A percentile compares a stretch with the other conserved stretches of the same genome.
These are phyloP conservation scores for Trebouxia sp. DNA, from an alignment of 139 green algal genomes.

Conservation along the genomic window DNA sequence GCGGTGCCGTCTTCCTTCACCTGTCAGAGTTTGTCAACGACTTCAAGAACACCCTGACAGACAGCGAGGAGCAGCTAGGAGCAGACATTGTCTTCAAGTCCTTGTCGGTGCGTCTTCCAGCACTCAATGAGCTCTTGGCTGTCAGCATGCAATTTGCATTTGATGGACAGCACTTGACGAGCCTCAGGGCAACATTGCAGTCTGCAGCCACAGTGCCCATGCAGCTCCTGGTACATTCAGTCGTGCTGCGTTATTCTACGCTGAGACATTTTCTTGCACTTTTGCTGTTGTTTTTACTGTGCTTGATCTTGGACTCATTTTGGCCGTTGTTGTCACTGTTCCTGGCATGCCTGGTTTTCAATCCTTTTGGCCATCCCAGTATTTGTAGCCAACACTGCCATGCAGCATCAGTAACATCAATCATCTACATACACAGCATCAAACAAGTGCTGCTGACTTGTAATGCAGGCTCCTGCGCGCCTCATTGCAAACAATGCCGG, in stretches of 20 bases:
- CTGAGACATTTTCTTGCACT: no score
- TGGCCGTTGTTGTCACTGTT: no score
- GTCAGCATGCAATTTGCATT: neutral
- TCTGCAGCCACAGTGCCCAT: neutral
- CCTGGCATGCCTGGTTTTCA: no score
- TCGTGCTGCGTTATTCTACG: no score
- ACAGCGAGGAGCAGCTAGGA: conserved; percentile 87
- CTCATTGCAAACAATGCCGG: conserved; percentile 92
- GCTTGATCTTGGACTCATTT: no score
- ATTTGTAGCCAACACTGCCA: no score
- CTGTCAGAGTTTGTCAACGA: conserved; percentile 80
- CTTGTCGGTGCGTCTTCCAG: conserved; percentile 36
- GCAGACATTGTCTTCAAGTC: conserved; percentile 95
- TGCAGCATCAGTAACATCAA: no score
- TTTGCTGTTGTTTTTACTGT: no score
- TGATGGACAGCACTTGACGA: neutral
- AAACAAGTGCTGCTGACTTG: neutral
- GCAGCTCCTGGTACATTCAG: no score
- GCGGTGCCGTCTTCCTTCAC: conserved; percentile 94
- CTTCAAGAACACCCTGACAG: conserved; percentile 79
- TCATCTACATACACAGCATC: neutral
- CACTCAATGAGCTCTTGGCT: neutral
- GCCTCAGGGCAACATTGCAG: neutral
- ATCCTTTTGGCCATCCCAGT: no score
- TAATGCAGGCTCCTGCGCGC: conserved; percentile 56